Percentiles rank a stretch among this genome's conserved stretches.
Evolutionary conservation across 768 basidiomycete genomes (phyloP).

Genomic region (Tulasnella sp.): DNA sequence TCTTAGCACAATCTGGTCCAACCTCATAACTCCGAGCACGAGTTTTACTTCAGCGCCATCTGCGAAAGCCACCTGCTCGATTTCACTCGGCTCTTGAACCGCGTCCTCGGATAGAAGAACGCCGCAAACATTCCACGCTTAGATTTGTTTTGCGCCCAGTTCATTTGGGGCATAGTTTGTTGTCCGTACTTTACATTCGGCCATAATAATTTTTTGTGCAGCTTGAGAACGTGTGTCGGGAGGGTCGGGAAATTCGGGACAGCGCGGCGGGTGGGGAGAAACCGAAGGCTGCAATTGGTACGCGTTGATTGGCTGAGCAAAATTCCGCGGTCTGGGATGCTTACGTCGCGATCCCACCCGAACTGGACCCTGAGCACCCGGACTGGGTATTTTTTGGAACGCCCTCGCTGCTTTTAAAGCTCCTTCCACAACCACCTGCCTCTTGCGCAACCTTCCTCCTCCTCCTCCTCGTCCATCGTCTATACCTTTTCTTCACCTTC

Average conservation of each 20-base stretch:
- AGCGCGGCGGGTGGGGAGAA: not conserved
- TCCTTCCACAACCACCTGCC: not conserved
- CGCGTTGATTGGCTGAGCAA: not conserved
- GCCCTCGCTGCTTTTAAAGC: not conserved
- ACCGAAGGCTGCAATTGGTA: not conserved
- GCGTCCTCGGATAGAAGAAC: not conserved
- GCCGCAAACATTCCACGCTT: not conserved
- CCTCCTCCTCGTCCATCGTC: not conserved
- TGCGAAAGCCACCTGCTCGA: constrained; percentile 55
- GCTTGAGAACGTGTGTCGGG: constrained; percentile 5
- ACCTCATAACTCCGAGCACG: constrained; percentile 54
- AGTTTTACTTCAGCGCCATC: constrained; percentile 91
- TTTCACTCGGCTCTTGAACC: constrained; percentile 35
- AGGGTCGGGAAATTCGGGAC: not conserved
- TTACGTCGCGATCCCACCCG: constrained; percentile 12
- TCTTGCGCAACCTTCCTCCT: not conserved
- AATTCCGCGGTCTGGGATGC: not conserved
- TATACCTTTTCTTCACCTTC: constrained; percentile 1
- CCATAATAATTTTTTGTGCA: not conserved
- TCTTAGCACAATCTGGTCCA: constrained; percentile 74
- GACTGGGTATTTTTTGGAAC: constrained; percentile 15
- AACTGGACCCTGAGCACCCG: not conserved
- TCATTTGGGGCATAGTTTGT: not conserved
- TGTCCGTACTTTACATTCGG: not conserved
- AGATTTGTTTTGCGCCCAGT: not conserved